Conservation (phyloP, 768 basidiomycete genomes). For the Rhodosporidiobolus sp. region DNA sequence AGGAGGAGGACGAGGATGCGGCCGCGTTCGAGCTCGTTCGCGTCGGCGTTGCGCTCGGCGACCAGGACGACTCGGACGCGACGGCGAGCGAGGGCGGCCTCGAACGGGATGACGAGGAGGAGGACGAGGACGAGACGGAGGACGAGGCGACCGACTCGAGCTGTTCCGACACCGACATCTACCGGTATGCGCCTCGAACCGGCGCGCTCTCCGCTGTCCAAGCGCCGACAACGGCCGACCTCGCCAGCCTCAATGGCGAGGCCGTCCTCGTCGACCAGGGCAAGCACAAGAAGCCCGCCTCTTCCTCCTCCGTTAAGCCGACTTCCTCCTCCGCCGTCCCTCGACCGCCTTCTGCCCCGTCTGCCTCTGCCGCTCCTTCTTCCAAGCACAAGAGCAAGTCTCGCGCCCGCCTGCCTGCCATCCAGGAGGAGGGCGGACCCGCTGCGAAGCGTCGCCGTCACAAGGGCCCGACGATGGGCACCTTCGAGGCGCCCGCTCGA, state of each 20-base stretch:
- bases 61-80: neutral
- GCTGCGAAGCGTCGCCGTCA: neutral
- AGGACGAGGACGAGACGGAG: conserved; percentile 2
- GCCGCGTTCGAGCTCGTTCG: conserved; percentile 36
- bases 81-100: neutral
- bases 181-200: conserved; percentile 35
- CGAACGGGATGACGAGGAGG: neutral
- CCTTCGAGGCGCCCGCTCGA: conserved; percentile 14
- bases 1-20: conserved; percentile 32
- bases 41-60: conserved; percentile 39
- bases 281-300: neutral
- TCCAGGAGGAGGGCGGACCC: conserved; percentile 6
- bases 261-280: neutral
- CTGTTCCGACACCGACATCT: conserved; percentile 37
- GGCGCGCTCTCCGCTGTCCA: conserved; percentile 33
- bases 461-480: conserved; percentile 28
- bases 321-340: conserved; percentile 1
- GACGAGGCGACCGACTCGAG: conserved; percentile 38
- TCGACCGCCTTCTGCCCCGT: neutral
- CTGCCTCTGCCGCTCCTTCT: neutral
- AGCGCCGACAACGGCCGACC: conserved; percentile 35
- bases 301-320: conserved; percentile 4
- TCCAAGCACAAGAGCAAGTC: conserved; percentile 10
- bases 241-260: conserved; percentile 29
- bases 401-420: neutral